Conservation (phyloP, 2,329 filamentous ascomycete species). For the Colletotrichum tropicale region DNA sequence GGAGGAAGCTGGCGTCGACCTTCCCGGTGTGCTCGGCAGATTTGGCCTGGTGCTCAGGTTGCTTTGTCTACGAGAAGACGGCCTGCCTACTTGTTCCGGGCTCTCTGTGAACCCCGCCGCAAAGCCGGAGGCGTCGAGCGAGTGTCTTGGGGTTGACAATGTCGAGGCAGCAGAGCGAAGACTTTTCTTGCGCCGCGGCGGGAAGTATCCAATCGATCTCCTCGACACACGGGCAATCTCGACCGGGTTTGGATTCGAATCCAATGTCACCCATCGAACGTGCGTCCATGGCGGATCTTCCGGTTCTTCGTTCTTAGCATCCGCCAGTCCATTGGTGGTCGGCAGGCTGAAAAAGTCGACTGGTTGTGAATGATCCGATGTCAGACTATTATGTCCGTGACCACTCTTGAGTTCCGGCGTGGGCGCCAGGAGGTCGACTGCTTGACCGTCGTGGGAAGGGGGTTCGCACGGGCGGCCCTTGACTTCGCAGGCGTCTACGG, state of each 20-base stretch:
- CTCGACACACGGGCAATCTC: conserved; percentile 87
- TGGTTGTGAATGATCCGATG: conserved; percentile 30
- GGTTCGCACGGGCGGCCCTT: conserved; percentile 74
- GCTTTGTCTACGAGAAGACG: conserved; percentile 47
- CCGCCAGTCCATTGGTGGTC: background rate
- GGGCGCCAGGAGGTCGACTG: conserved; percentile 56
- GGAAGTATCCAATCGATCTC: conserved; percentile 86
- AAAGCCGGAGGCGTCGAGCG: conserved; percentile 50
- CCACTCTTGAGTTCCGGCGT: conserved; percentile 42
- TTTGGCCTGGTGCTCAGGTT: conserved; percentile 38
- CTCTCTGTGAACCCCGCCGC: conserved; percentile 2
- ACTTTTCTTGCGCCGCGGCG: conserved; percentile 88
- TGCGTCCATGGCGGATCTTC: conserved; percentile 78
- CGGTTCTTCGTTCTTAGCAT: conserved; percentile 42
- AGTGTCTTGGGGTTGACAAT: conserved; percentile 70
- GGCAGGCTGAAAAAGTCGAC: conserved; percentile 25
- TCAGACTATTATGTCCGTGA: conserved; percentile 21
- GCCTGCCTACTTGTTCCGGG: conserved; percentile 10
- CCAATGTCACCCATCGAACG: conserved; percentile 86
- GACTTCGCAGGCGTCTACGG: conserved; percentile 86
- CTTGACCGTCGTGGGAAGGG: conserved; percentile 46
- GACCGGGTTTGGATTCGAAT: conserved; percentile 70
- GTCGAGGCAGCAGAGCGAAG: conserved; percentile 67
- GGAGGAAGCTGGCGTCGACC: conserved; percentile 36
- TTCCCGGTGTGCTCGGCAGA: conserved; percentile 27